A percentile compares a stretch with the other conserved stretches of the same genome.
Conservation (phyloP, 306 rosid genomes). For the Neltuma alba region DNA sequence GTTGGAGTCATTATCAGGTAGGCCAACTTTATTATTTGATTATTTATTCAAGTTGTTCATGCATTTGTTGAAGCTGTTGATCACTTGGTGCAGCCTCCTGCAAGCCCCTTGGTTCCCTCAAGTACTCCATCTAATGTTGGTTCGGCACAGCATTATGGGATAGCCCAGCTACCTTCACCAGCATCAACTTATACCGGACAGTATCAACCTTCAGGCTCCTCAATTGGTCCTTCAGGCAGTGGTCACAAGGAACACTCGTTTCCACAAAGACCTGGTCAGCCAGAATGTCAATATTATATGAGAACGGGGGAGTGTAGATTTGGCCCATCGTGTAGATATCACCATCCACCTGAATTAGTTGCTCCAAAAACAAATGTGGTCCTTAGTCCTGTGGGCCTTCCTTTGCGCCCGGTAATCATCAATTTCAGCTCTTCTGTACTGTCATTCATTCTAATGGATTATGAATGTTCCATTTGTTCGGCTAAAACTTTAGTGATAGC, state of each 20-base stretch:
- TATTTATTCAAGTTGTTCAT: slow-evolving; percentile 28
- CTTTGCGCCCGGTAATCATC: slow-evolving; percentile 85
- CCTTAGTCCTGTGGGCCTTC: slow-evolving; percentile 83
- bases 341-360: slow-evolving; percentile 78
- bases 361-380: slow-evolving; percentile 55
- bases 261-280: slow-evolving; percentile 97
- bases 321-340: slow-evolving; percentile 97
- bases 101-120: slow-evolving; percentile 70
- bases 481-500: slow-evolving; percentile 1
- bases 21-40: slow-evolving; percentile 37
- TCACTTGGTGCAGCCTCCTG: slow-evolving; percentile 60
- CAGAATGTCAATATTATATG: slow-evolving; percentile 86
- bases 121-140: slow-evolving; percentile 62
- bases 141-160: slow-evolving; percentile 66
- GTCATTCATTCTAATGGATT: slow-evolving; percentile 30
- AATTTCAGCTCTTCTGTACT: slow-evolving; percentile 32
- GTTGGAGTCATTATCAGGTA: slow-evolving; percentile 92
- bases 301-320: slow-evolving; percentile 98
- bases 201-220: slow-evolving; percentile 63
- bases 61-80: slow-evolving; percentile 41
- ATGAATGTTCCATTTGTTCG: slow-evolving; percentile 8
- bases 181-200: slow-evolving; percentile 61
- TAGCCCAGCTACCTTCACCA: slow-evolving; percentile 63
- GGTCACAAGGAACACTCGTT: slow-evolving; percentile 73
- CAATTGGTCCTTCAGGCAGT: slow-evolving; percentile 60